Conservation (phyloP, 2,329 filamentous ascomycete genomes). For the Shiraia sp. region DNA sequence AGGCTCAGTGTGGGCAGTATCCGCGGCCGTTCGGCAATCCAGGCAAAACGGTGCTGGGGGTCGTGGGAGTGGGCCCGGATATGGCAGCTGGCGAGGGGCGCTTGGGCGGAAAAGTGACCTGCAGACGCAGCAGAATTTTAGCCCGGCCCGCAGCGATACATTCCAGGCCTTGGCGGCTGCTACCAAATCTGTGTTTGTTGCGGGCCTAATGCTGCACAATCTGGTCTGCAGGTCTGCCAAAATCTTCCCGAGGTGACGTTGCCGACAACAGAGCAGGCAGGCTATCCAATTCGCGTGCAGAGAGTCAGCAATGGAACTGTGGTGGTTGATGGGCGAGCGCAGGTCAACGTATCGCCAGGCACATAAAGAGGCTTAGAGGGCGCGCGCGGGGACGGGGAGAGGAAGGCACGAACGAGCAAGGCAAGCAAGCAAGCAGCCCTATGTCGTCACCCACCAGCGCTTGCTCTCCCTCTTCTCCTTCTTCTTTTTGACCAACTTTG, state of each 20-base stretch:
- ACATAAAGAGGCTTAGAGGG: too few relatives aligned
- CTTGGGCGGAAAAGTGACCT: not conserved
- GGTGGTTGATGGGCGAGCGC: too few relatives aligned
- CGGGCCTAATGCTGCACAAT: constrained; percentile 9
- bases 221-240: constrained; percentile 36
- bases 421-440: too few relatives aligned
- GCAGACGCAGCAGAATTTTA: not conserved
- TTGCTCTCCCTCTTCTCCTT: too few relatives aligned
- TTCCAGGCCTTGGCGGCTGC: constrained; percentile 15
- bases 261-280: not conserved
- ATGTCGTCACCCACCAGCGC: constrained; percentile 8
- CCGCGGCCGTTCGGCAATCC: constrained; percentile 32
- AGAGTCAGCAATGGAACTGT: too few relatives aligned
- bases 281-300: too few relatives aligned
- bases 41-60: constrained; percentile 3
- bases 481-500: constrained; percentile 10
- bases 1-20: constrained; percentile 23
- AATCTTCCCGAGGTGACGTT: constrained; percentile 15
- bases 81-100: too few relatives aligned
- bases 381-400: constrained; percentile 3
- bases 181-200: too few relatives aligned
- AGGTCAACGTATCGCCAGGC: too few relatives aligned
- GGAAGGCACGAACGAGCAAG: constrained; percentile 2
- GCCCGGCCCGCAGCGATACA: too few relatives aligned
- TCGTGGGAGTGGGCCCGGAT: too few relatives aligned